These are phyloP conservation scores for Penicillium corylophilum DNA, from an alignment of 2,329 filamentous ascomycete species.

Conservation along the genomic window DNA sequence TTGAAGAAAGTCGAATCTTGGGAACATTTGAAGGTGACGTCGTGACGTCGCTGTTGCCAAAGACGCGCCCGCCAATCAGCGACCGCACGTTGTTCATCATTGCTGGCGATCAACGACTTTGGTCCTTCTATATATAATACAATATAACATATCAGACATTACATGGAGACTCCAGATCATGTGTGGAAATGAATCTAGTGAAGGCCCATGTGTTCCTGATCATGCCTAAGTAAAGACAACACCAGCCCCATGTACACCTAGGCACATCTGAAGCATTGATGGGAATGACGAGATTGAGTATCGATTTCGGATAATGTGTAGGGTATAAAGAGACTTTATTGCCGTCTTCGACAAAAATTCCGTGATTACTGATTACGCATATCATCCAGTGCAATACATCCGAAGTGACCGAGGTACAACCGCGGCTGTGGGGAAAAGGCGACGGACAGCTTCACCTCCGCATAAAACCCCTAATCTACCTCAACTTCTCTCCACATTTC, in stretches of 20 bases:
- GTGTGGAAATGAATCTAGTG: background rate
- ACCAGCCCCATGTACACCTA: background rate
- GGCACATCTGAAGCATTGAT: background rate
- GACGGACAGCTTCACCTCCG: slow-evolving; percentile 8
- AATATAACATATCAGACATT: background rate
- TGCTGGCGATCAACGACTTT: background rate
- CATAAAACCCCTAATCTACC: background rate
- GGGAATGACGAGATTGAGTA: background rate
- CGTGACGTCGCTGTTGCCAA: slow-evolving; percentile 11
- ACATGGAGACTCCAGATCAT: too few relatives aligned
- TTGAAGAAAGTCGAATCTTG: background rate
- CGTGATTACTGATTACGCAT: background rate
- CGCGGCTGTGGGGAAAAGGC: slow-evolving; percentile 21
- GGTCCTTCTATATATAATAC: background rate
- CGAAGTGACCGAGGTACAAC: slow-evolving; percentile 19
- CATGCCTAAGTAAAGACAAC: background rate
- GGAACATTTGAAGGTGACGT: slow-evolving; percentile 9
- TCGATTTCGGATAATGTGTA: background rate
- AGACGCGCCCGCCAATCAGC: slow-evolving; percentile 17
- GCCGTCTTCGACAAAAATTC: background rate
- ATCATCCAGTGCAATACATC: background rate
- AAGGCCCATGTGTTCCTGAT: background rate
- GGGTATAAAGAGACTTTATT: background rate
- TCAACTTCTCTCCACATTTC: background rate
- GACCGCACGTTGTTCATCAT: slow-evolving; percentile 10